Conservation (phyloP, 352 stramenopile genomes). For the Pythium brassicae region DNA sequence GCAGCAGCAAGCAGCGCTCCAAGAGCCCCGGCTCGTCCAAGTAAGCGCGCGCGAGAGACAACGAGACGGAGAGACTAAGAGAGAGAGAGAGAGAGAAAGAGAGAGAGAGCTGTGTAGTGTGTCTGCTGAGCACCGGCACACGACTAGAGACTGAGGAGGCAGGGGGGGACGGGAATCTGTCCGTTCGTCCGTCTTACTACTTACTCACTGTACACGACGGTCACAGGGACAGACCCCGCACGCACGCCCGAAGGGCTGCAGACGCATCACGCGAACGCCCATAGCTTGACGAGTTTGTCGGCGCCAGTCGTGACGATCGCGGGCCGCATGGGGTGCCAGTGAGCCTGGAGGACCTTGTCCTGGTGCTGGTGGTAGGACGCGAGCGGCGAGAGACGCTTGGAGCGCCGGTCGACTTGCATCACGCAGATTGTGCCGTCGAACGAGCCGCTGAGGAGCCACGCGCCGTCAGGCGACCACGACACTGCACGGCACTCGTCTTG, state of each 20-base stretch:
- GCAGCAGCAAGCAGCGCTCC: conserved; percentile 49
- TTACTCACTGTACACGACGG: too few relatives aligned
- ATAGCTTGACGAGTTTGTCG: conserved; percentile 68
- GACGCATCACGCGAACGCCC: conserved; percentile 24
- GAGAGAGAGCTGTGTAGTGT: too few relatives aligned
- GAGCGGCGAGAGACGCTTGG: conserved; percentile 22
- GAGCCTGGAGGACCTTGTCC: conserved; percentile 61
- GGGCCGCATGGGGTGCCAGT: conserved; percentile 55
- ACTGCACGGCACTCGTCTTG: conserved; percentile 57
- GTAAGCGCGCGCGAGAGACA: not conserved
- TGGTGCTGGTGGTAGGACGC: conserved; percentile 53
- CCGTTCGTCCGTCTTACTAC: conserved; percentile 1
- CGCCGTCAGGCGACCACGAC: conserved; percentile 50
- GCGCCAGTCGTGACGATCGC: conserved; percentile 57
- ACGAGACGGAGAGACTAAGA: too few relatives aligned
- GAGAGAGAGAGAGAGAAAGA: too few relatives aligned
- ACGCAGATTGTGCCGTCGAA: conserved; percentile 67
- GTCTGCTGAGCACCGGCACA: too few relatives aligned
- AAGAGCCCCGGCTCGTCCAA: conserved; percentile 60
- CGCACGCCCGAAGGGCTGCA: too few relatives aligned
- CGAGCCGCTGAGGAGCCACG: conserved; percentile 51
- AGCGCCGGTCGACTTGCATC: conserved; percentile 4
- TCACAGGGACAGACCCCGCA: too few relatives aligned
- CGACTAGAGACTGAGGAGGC: not conserved
- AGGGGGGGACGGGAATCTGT: too few relatives aligned